These are phyloP conservation scores for Ceratocystis huliohia DNA, from an alignment of 2,329 filamentous ascomycete species.

Conservation along the genomic window DNA sequence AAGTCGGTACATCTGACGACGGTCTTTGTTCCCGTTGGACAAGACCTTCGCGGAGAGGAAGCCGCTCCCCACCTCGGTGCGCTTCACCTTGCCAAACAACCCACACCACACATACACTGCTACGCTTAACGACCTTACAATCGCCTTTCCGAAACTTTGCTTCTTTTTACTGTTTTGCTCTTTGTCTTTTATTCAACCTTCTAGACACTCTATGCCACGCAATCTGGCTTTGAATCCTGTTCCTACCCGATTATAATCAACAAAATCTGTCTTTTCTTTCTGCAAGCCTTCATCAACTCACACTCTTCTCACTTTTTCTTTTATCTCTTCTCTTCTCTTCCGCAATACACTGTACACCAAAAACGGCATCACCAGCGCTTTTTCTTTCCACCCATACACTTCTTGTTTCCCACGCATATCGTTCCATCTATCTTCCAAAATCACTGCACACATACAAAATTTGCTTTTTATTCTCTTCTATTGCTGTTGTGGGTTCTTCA, in stretches of 20 bases:
- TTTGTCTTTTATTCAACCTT: conserved; percentile 20
- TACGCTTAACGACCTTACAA: conserved; percentile 23
- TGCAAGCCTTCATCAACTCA: neutral
- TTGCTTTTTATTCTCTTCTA: neutral
- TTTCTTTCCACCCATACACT: conserved; percentile 12
- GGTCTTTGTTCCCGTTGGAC: neutral
- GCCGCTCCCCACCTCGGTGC: neutral
- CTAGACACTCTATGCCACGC: conserved; percentile 6
- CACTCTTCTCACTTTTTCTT: neutral
- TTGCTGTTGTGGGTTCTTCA: conserved; percentile 6
- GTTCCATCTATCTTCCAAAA: neutral
- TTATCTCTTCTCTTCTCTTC: neutral
- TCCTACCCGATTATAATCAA: conserved; percentile 12
- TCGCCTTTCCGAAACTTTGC: conserved; percentile 15
- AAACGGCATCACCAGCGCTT: conserved; percentile 19
- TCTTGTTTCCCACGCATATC: conserved; percentile 9
- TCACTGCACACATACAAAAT: conserved; percentile 6
- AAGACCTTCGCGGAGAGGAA: conserved; percentile 3
- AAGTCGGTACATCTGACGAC: conserved; percentile 22
- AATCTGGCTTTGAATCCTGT: neutral
- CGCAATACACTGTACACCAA: conserved; percentile 16
- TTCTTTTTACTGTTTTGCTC: conserved; percentile 19
- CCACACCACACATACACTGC: conserved; percentile 17
- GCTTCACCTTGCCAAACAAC: neutral
- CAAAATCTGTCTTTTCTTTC: conserved; percentile 10